These are phyloP conservation scores for Cajanus cajan DNA, from an alignment of 306 rosid genomes.

Conservation along the genomic window DNA sequence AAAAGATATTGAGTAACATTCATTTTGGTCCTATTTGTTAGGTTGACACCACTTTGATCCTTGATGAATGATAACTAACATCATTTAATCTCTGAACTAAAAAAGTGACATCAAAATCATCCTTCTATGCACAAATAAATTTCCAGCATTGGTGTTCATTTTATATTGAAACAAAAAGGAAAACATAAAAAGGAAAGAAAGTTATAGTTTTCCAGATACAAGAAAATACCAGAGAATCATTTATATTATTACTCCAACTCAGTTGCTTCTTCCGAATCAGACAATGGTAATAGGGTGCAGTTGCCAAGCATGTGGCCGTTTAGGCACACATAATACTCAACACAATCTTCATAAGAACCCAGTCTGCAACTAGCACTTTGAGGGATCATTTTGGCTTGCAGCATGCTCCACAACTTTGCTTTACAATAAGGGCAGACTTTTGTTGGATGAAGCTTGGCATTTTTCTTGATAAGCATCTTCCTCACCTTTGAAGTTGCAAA, in stretches of 20 bases:
- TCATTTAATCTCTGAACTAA: neutral
- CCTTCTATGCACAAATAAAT: neutral
- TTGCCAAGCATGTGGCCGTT: constrained; percentile 79
- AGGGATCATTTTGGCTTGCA: constrained; percentile 83
- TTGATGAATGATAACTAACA: neutral
- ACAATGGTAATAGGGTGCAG: constrained; percentile 74
- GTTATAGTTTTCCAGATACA: neutral
- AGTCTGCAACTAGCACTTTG: constrained; percentile 82
- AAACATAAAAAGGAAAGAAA: neutral
- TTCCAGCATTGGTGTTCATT: neutral
- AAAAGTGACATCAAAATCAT: neutral
- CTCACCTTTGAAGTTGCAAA: constrained; percentile 66
- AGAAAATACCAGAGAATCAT: constrained; percentile 42
- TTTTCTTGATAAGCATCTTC: constrained; percentile 65
- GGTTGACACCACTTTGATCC: neutral
- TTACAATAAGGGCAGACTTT: constrained; percentile 87
- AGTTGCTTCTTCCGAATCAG: constrained; percentile 75
- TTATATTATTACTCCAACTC: constrained; percentile 45
- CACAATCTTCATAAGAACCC: constrained; percentile 74
- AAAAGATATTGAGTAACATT: neutral
- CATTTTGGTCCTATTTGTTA: neutral
- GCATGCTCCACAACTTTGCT: constrained; percentile 88
- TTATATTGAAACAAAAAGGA: neutral
- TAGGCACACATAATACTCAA: constrained; percentile 82
- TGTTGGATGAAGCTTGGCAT: constrained; percentile 69